A percentile compares a stretch with the other conserved stretches of the same genome.
phyloP scores from a whole-genome alignment of 371 early-diverging fungal species.

The Saksenaea oblongispora region DNA sequence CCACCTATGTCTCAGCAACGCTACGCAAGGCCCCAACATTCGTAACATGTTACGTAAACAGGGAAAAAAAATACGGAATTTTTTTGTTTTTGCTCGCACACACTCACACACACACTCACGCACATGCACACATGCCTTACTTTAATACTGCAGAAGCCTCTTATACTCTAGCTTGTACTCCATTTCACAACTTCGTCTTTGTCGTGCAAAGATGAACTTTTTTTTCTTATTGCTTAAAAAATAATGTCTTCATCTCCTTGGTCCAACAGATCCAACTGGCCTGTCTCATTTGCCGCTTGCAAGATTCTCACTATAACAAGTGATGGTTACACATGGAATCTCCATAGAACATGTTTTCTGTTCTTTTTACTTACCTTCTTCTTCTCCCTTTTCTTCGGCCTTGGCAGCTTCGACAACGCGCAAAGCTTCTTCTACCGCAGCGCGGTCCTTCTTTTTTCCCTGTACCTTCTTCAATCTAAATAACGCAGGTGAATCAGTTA shows the following conservation, averaged over 20 bases:
- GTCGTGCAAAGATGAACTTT: neutral
- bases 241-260: slow-evolving; percentile 61
- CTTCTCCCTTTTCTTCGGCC: slow-evolving; percentile 13
- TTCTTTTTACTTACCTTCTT: slow-evolving; percentile 3
- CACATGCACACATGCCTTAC: slow-evolving; percentile 1
- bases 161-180: slow-evolving; percentile 3
- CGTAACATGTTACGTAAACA: slow-evolving; percentile 2
- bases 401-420: slow-evolving; percentile 21
- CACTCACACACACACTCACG: neutral
- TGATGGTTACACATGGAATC: neutral
- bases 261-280: slow-evolving; percentile 37
- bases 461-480: slow-evolving; percentile 92
- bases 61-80: slow-evolving; percentile 5
- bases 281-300: slow-evolving; percentile 33
- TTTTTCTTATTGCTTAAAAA: slow-evolving; percentile 28
- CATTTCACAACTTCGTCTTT: neutral
- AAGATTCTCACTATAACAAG: slow-evolving; percentile 13
- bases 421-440: slow-evolving; percentile 53
- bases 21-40: neutral
- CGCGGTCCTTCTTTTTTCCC: slow-evolving; percentile 91
- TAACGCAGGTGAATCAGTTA: no score
- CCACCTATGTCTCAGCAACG: neutral
- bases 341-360: neutral
- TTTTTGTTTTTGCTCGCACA: neutral
- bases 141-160: neutral